phyloP scores from a whole-genome alignment of 805 yeast species.

The Yarrowia divulgata region DNA sequence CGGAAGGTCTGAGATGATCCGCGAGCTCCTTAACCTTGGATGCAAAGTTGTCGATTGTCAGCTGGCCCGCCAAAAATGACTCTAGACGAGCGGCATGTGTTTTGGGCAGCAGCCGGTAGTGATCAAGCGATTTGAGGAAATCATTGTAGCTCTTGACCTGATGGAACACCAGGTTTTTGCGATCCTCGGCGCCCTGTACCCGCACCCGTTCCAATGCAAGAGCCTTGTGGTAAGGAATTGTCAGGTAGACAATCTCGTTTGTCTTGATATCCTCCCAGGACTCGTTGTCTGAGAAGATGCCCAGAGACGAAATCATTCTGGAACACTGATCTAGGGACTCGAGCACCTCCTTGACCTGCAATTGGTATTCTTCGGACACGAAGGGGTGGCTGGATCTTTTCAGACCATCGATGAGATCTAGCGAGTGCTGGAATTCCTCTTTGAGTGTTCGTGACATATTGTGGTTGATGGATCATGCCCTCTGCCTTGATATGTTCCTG shows the following conservation, averaged over 20 bases:
- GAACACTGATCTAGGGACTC: constrained; percentile 57
- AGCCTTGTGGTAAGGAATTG: constrained; percentile 68
- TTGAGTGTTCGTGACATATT: constrained; percentile 22
- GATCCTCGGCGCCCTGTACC: constrained; percentile 33
- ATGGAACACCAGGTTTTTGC: constrained; percentile 28
- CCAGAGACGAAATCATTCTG: constrained; percentile 55
- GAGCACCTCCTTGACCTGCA: constrained; percentile 51
- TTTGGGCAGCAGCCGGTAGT: constrained; percentile 44
- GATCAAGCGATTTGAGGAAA: constrained; percentile 44
- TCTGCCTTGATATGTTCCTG: constrained; percentile 17
- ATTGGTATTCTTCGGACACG: constrained; percentile 42
- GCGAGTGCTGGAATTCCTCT: constrained; percentile 26
- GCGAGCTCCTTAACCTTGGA: constrained; percentile 39
- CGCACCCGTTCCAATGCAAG: constrained; percentile 49
- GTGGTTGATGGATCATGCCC: not conserved
- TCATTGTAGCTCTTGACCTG: constrained; percentile 44
- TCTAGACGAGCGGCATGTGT: constrained; percentile 38
- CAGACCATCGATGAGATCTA: constrained; percentile 9
- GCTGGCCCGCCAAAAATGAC: constrained; percentile 14
- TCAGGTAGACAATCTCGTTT: constrained; percentile 63
- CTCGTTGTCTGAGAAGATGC: constrained; percentile 77
- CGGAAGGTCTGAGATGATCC: constrained; percentile 42
- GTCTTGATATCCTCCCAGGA: constrained; percentile 72
- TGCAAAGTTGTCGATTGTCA: constrained; percentile 19
- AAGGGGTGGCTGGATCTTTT: constrained; percentile 17